phyloP scores from a whole-genome alignment of 768 basidiomycete genomes.

The Tylopilus rubrobrunneus region DNA sequence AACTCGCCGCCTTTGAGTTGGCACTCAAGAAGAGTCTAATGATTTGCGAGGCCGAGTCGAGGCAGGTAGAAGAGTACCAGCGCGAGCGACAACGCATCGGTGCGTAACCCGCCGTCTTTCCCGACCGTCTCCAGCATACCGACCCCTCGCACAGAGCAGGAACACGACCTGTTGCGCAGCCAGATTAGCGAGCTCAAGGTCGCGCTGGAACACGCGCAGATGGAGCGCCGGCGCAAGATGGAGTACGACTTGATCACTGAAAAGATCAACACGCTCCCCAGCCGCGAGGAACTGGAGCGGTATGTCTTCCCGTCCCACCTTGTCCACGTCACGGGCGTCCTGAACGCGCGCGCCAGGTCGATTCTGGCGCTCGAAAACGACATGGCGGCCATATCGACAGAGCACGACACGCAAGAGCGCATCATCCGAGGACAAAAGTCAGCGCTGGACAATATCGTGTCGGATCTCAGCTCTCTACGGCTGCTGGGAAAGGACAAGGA shows the following conservation, averaged over 20 bases:
- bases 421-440: constrained; percentile 64
- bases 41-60: constrained; percentile 81
- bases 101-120: constrained; percentile 32
- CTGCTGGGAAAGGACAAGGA: constrained; percentile 69
- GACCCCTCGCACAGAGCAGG: constrained; percentile 46
- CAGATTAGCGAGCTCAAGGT: constrained; percentile 80
- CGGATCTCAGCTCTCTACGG: constrained; percentile 57
- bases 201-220: constrained; percentile 73
- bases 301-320: constrained; percentile 37
- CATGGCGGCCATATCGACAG: constrained; percentile 67
- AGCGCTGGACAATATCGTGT: constrained; percentile 62
- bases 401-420: constrained; percentile 70
- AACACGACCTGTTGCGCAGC: constrained; percentile 59
- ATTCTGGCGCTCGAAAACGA: constrained; percentile 73
- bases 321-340: background rate
- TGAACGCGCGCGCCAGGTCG: constrained; percentile 39
- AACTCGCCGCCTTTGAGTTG: constrained; percentile 73
- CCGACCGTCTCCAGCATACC: background rate
- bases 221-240: constrained; percentile 71
- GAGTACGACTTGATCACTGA: constrained; percentile 85
- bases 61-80: constrained; percentile 84
- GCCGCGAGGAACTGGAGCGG: constrained; percentile 73
- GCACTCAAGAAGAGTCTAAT: constrained; percentile 73
- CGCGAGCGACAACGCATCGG: constrained; percentile 69
- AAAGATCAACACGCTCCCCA: constrained; percentile 75